Percentiles rank a stretch among this genome's conserved stretches.
These are phyloP conservation scores for Stellera chamaejasme DNA, from an alignment of 345 rosid species.

Conservation along the genomic window DNA sequence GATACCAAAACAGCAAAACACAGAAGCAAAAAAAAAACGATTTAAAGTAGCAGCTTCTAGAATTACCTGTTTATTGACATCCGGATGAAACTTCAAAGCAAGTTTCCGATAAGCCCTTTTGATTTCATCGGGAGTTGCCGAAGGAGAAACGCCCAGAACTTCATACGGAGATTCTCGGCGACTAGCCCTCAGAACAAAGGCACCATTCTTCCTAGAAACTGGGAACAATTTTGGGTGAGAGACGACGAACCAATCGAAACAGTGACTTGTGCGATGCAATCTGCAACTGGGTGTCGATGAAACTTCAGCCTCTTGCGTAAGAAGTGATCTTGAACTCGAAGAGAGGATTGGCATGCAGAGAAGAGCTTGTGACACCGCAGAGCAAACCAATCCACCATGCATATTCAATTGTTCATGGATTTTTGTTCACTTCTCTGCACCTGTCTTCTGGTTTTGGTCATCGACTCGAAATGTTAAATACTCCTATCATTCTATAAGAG, in stretches of 20 bases:
- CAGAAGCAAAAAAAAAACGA: neutral
- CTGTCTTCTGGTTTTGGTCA: neutral
- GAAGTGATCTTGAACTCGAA: conserved; percentile 29
- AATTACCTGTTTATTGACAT: conserved; percentile 83
- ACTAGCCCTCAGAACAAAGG: conserved; percentile 35
- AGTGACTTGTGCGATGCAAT: conserved; percentile 21
- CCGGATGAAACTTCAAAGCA: conserved; percentile 92
- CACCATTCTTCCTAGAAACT: conserved; percentile 19
- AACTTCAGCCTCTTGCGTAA: conserved; percentile 20
- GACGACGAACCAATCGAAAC: conserved; percentile 12
- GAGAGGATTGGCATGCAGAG: conserved; percentile 25
- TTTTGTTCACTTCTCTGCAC: conserved; percentile 8
- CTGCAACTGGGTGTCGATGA: conserved; percentile 26
- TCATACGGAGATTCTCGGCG: conserved; percentile 77
- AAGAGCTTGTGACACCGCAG: conserved; percentile 23
- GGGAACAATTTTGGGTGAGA: conserved; percentile 9
- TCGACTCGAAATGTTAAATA: too few relatives aligned
- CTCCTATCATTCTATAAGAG: too few relatives aligned
- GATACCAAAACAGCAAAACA: too few relatives aligned
- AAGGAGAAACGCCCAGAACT: conserved; percentile 67
- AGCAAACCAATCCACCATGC: conserved; percentile 20
- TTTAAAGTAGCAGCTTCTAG: neutral
- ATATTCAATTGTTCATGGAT: conserved; percentile 11
- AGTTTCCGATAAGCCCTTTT: conserved; percentile 95
- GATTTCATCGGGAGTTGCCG: conserved; percentile 75